Evolutionary conservation across 2,329 filamentous ascomycete species (phyloP), one percentile per base, ranked within the genome.

Genomic region (Diaporthe citrichinensis): DNA sequence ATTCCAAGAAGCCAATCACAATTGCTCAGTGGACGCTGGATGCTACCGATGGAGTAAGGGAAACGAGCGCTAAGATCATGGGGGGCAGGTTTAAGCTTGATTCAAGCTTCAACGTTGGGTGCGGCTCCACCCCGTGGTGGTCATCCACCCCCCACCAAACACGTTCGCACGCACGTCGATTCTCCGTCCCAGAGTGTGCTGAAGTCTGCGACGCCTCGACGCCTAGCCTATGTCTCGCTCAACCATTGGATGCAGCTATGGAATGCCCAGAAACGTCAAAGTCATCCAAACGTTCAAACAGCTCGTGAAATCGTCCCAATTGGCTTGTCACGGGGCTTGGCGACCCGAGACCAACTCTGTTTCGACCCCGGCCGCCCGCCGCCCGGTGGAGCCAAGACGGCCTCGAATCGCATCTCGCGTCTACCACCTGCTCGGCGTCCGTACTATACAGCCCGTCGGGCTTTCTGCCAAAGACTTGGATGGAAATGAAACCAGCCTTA

Each of bases 281-380:
- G 68, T 73, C 74, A 53, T 75, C 74, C 61, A 68, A 75, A 67
- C 69, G 39, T 67, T 72, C 69, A 75, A 73, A 75, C 74, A 53
- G 15, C 31, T 73, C 39, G 51, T 69, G 61, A 65, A 75, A 58
- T 75, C 74, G 58, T 75, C 74, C 69, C 58, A 75, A 75, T 55
- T 53, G 39, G 49, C 44, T 49, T n/a, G 65, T 68, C 69, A 57
- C 74, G 69, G 69, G 74, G 51, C 59, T 75, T 59, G 69, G 62
- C 74, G n/a, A 75, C 69, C 74, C 74, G 74, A 75, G 58, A 68
- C 62, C 69, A 73, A 1, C 39, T 58, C 51, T 59, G 74, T 73
- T 73, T 75, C 74, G 74, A 41, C 34, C 65, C 65, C 65, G 9
- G n/a, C 34, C 34, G 65, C n/a, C 61, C 36, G 49, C 12, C 20